phyloP scores from a whole-genome alignment of 2,329 filamentous ascomycete genomes.

The Stagonosporopsis chrysanthemi region DNA sequence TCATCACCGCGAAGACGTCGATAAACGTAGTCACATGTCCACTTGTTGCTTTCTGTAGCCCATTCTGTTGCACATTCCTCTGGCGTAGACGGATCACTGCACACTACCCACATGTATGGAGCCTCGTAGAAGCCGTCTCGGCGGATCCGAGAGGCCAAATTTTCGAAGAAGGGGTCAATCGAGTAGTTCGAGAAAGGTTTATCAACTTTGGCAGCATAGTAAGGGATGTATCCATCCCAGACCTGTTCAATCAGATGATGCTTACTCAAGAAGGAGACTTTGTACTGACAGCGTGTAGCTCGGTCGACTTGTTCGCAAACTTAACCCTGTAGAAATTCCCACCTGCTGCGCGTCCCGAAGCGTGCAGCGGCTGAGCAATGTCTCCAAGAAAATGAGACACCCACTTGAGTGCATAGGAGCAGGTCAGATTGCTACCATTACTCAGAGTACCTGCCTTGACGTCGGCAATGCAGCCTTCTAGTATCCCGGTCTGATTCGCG shows the following conservation, averaged over 20 bases:
- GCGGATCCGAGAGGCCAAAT: constrained; percentile 46
- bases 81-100: constrained; percentile 43
- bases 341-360: constrained; percentile 48
- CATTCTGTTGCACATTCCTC: constrained; percentile 47
- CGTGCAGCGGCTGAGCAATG: constrained; percentile 53
- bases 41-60: constrained; percentile 50
- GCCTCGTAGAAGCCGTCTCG: constrained; percentile 48
- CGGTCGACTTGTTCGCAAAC: constrained; percentile 43
- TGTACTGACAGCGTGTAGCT: constrained; percentile 49
- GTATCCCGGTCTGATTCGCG: constrained; percentile 52
- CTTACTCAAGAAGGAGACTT: not conserved
- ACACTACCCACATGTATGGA: constrained; percentile 47
- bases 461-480: constrained; percentile 45
- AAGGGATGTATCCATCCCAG: constrained; percentile 51
- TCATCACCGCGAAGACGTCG: constrained; percentile 38
- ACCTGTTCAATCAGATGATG: constrained; percentile 37
- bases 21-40: constrained; percentile 53
- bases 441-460: constrained; percentile 35
- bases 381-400: constrained; percentile 53
- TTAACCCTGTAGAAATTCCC: constrained; percentile 50
- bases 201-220: constrained; percentile 45
- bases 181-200: constrained; percentile 45
- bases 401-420: constrained; percentile 54
- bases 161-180: constrained; percentile 48
- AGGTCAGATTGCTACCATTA: constrained; percentile 45